phyloP scores from a whole-genome alignment of 805 yeast species.

The Pichia cabralensis region DNA sequence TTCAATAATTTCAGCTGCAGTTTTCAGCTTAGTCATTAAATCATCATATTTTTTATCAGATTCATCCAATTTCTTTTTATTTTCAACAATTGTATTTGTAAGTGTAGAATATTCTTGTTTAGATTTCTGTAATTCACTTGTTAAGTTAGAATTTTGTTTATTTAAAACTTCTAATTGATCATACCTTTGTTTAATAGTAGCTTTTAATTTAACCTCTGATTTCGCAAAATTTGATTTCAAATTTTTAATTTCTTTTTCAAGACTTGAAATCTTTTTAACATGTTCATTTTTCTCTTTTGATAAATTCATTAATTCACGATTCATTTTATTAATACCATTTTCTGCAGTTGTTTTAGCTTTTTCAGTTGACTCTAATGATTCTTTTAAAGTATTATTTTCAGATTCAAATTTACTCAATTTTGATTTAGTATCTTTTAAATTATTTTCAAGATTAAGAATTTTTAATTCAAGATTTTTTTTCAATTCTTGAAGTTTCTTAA shows the following conservation, averaged over 20 bases:
- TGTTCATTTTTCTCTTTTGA: conserved; percentile 47
- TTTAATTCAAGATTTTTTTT: conserved; percentile 27
- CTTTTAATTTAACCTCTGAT: conserved; percentile 16
- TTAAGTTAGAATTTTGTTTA: conserved; percentile 9
- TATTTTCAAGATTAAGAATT: conserved; percentile 14
- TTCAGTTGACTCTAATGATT: conserved; percentile 23
- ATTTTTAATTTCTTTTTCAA: conserved; percentile 33
- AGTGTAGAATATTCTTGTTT: conserved; percentile 20
- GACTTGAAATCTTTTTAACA: conserved; percentile 31
- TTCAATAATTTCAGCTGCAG: conserved; percentile 22
- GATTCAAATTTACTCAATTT: conserved; percentile 15
- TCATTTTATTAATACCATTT: conserved; percentile 85
- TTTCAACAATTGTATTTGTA: conserved; percentile 17
- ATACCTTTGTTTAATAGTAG: conserved; percentile 13
- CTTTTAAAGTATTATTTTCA: conserved; percentile 21
- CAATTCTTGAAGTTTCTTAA: conserved; percentile 16
- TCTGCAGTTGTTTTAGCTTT: conserved; percentile 45
- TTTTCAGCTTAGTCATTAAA: conserved; percentile 13
- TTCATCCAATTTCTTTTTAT: conserved; percentile 16
- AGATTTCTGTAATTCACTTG: conserved; percentile 14
- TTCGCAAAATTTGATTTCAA: conserved; percentile 18
- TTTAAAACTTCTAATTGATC: too few relatives aligned
- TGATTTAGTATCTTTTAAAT: conserved; percentile 14
- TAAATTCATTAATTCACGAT: conserved; percentile 63
- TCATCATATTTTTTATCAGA: conserved; percentile 16